A percentile compares a stretch with the other conserved stretches of the same genome.
Evolutionary conservation across 2,329 filamentous ascomycete species (phyloP).

Genomic region (Microdochium trichocladiopsis): DNA sequence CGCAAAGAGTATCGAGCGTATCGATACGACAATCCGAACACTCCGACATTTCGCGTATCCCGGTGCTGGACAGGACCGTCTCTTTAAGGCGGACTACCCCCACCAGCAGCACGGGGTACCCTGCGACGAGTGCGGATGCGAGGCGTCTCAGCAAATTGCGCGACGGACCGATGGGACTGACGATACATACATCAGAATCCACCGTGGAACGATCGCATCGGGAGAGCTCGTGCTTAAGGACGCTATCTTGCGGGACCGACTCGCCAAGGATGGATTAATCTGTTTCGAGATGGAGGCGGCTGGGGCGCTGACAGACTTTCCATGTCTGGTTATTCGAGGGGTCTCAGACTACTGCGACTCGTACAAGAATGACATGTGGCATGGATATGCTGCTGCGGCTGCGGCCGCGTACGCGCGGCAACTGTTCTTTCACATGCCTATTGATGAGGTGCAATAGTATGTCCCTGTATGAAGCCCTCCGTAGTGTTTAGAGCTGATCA

Average conservation of each 20-base stretch:
- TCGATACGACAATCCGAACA: no score
- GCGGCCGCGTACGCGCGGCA: background rate
- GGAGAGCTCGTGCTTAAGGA: background rate
- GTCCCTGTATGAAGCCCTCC: no score
- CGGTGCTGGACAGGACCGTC: background rate
- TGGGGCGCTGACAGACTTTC: background rate
- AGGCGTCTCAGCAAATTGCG: no score
- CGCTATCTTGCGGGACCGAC: background rate
- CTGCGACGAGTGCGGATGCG: no score
- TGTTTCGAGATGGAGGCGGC: background rate
- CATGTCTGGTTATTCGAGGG: background rate
- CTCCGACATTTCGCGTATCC: background rate
- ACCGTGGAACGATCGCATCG: background rate
- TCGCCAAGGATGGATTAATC: background rate
- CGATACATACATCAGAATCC: background rate
- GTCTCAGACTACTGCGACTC: background rate
- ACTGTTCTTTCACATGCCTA: no score
- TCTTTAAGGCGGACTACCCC: no score
- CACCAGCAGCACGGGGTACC: no score
- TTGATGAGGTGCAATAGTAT: no score
- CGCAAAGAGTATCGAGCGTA: no score
- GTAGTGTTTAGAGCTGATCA: no score
- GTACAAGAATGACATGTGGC: background rate
- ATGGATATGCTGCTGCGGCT: background rate
- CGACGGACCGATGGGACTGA: no score